Percentiles rank a stretch among this genome's conserved stretches.
Evolutionary conservation across 108 stramenopile genomes (phyloP).

Genomic region (Discostella pseudostelligera): DNA sequence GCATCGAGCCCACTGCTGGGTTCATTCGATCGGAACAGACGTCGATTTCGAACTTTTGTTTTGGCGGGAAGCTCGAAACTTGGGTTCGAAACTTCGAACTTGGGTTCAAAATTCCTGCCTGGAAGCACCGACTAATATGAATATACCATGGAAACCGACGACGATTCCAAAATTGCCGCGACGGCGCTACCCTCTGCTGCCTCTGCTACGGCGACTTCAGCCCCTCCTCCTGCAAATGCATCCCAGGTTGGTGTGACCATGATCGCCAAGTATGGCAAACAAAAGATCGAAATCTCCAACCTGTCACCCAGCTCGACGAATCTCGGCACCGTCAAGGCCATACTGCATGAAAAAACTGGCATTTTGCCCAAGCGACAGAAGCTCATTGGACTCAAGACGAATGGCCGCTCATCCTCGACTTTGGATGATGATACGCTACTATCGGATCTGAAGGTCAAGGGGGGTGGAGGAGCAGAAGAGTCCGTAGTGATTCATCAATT

Average conservation of each 20-base stretch:
- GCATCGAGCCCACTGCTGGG: no score
- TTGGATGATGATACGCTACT: conserved; percentile 64
- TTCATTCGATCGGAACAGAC: no score
- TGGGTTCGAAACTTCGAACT: no score
- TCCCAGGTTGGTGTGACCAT: conserved; percentile 37
- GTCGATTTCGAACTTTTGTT: no score
- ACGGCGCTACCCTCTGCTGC: no score
- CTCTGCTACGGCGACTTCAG: no score
- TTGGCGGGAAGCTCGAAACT: no score
- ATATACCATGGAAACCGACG: no score
- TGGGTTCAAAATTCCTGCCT: no score
- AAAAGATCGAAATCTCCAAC: conserved; percentile 54
- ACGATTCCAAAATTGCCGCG: no score
- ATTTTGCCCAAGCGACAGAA: conserved; percentile 90
- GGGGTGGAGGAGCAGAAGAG: conserved; percentile 29
- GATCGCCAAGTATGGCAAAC: conserved; percentile 83
- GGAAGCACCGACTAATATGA: no score
- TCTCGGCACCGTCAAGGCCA: conserved; percentile 61
- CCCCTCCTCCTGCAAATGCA: no score
- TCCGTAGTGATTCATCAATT: conserved; percentile 58
- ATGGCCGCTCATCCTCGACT: conserved; percentile 8
- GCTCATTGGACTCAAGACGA: conserved; percentile 77
- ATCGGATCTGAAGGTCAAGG: conserved; percentile 63
- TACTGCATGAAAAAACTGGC: conserved; percentile 60
- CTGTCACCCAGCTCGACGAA: conserved; percentile 53